A percentile compares a stretch with the other conserved stretches of the same genome.
These are phyloP conservation scores for Trichoderma harzianum DNA, from an alignment of 2,329 filamentous ascomycete genomes.

Conservation along the genomic window DNA sequence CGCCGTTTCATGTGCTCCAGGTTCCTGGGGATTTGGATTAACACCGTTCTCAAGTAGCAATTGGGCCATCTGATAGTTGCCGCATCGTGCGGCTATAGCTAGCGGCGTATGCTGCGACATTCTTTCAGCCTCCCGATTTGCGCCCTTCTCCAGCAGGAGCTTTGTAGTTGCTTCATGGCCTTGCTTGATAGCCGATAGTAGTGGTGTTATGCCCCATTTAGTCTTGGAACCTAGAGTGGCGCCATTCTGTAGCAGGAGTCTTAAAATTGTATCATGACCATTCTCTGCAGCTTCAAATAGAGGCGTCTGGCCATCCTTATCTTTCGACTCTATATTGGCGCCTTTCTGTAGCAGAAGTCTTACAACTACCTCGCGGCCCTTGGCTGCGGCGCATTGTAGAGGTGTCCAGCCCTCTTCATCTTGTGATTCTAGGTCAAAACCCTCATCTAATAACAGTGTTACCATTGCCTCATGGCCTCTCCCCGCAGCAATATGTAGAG, in stretches of 20 bases:
- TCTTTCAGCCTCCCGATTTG: fast-evolving
- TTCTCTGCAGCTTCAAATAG: too few relatives aligned
- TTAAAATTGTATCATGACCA: too few relatives aligned
- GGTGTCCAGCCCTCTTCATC: not conserved
- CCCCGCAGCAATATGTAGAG: not conserved
- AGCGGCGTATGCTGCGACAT: too few relatives aligned
- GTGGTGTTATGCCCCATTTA: too few relatives aligned
- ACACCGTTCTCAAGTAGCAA: not conserved
- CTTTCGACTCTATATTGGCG: not conserved
- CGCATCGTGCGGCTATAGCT: not conserved
- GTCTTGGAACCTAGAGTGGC: too few relatives aligned
- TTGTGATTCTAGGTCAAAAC: not conserved
- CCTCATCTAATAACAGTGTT: not conserved
- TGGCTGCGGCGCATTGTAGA: not conserved
- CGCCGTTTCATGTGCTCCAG: not conserved
- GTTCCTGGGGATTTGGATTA: not conserved
- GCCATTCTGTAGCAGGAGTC: too few relatives aligned
- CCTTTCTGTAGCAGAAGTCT: not conserved
- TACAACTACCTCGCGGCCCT: not conserved
- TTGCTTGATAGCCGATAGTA: fast-evolving
- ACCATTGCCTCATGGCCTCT: not conserved
- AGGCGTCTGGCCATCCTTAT: too few relatives aligned
- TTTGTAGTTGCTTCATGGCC: too few relatives aligned
- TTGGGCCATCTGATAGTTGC: not conserved
- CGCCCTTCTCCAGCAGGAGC: not conserved